Conservation (phyloP, 192 early-diverging fungal species). For the Backusella parvicylindrica region DNA sequence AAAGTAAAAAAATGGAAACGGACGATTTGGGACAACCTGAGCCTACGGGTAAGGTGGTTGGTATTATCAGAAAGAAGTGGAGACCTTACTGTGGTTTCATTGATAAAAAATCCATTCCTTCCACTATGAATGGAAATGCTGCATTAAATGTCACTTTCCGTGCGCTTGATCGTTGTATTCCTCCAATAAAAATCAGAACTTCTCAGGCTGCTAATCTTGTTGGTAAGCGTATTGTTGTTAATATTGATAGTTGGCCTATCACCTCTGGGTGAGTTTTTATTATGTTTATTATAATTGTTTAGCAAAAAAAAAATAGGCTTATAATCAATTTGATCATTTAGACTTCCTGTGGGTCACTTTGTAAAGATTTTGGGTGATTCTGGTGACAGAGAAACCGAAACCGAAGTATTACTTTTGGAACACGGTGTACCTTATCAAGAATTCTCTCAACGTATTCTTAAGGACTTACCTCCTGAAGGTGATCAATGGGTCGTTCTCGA, state of each 20-base stretch:
- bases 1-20: constrained; percentile 62
- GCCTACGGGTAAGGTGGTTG: constrained; percentile 88
- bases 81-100: constrained; percentile 90
- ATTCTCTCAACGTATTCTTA: constrained; percentile 84
- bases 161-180: constrained; percentile 91
- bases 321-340: constrained; percentile 24
- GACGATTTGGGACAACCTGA: constrained; percentile 40
- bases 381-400: constrained; percentile 93
- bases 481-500: constrained; percentile 78
- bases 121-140: constrained; percentile 51
- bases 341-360: constrained; percentile 87
- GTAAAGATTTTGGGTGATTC: constrained; percentile 87
- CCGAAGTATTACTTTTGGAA: constrained; percentile 93
- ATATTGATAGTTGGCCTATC: constrained; percentile 87
- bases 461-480: constrained; percentile 84
- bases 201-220: constrained; percentile 76
- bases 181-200: constrained; percentile 91
- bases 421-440: constrained; percentile 95
- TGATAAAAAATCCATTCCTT: constrained; percentile 62
- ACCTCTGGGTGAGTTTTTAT: constrained; percentile 55
- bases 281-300: not conserved
- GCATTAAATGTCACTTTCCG: constrained; percentile 77
- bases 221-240: constrained; percentile 88
- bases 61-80: constrained; percentile 95
- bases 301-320: no score